Evolutionary conservation across 73 alveolate species (phyloP).

Genomic region (Stentor roeselii): DNA sequence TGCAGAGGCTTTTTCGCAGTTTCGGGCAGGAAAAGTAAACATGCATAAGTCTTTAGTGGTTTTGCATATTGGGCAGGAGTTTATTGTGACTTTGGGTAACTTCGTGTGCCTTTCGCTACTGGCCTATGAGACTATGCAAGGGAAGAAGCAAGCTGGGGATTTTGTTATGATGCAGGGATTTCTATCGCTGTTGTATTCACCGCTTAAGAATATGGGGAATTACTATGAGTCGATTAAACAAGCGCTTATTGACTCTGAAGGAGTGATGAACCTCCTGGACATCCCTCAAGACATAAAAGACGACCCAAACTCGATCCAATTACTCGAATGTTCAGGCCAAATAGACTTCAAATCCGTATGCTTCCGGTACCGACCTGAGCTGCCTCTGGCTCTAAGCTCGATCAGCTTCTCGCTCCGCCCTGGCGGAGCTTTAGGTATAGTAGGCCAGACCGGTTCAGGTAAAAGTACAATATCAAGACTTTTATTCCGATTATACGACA

Average conservation of each 20-base stretch:
- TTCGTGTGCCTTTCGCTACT: slow-evolving; percentile 37
- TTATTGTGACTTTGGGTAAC: slow-evolving; percentile 42
- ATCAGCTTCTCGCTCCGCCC: slow-evolving; percentile 58
- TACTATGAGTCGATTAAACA: slow-evolving; percentile 50
- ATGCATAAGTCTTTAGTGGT: slow-evolving; percentile 34
- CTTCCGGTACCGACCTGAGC: slow-evolving; percentile 57
- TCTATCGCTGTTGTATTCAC: slow-evolving; percentile 49
- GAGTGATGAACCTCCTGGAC: slow-evolving; percentile 46
- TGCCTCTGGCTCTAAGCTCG: slow-evolving; percentile 51
- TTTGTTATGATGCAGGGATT: slow-evolving; percentile 59
- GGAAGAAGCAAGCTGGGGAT: slow-evolving; percentile 46
- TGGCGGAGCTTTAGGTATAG: slow-evolving; percentile 77
- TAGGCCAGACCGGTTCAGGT: slow-evolving; percentile 96
- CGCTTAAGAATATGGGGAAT: slow-evolving; percentile 53
- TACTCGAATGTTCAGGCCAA: slow-evolving; percentile 49
- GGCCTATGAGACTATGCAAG: slow-evolving; percentile 29
- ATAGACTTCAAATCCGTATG: slow-evolving; percentile 65
- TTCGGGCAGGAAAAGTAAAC: slow-evolving; percentile 36
- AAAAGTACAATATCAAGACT: slow-evolving; percentile 81
- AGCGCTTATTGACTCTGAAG: slow-evolving; percentile 60
- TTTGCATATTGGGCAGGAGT: slow-evolving; percentile 39
- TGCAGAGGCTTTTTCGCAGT: slow-evolving; percentile 39
- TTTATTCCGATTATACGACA: slow-evolving; percentile 89
- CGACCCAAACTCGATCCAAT: slow-evolving; percentile 3
- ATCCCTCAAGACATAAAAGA: background rate